phyloP scores from a whole-genome alignment of 2,329 filamentous ascomycete species.

The Aspergillus melleus region DNA sequence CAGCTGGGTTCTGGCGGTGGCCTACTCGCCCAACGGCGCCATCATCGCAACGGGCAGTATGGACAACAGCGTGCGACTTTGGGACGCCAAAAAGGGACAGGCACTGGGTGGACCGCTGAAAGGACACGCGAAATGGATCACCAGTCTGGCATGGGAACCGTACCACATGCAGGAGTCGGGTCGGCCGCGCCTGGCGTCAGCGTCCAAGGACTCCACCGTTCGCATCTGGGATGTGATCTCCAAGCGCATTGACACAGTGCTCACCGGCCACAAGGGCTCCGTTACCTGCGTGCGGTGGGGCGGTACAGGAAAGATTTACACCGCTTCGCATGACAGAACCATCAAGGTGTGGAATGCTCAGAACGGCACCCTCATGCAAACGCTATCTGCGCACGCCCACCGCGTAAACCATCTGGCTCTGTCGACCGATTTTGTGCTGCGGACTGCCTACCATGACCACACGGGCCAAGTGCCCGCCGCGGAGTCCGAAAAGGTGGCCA shows the following conservation, averaged over 20 bases:
- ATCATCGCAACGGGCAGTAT: conserved; percentile 86
- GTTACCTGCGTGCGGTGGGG: conserved; percentile 95
- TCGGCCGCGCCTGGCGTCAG: conserved; percentile 78
- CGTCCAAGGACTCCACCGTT: conserved; percentile 86
- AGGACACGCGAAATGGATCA: conserved; percentile 88
- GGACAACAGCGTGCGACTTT: conserved; percentile 88
- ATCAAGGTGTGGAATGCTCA: conserved; percentile 85
- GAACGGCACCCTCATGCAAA: conserved; percentile 77
- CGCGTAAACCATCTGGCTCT: conserved; percentile 95
- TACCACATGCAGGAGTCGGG: conserved; percentile 77
- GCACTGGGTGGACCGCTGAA: conserved; percentile 70
- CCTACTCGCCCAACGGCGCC: conserved; percentile 80
- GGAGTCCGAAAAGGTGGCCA: conserved; percentile 68
- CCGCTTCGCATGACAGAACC: conserved; percentile 85
- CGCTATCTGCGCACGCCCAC: conserved; percentile 79
- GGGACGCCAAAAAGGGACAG: conserved; percentile 81
- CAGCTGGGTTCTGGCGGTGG: conserved; percentile 84
- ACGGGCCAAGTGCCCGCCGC: conserved; percentile 67
- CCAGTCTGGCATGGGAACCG: conserved; percentile 86
- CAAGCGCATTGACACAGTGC: conserved; percentile 74
- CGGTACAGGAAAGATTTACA: conserved; percentile 81
- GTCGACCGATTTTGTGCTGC: conserved; percentile 85
- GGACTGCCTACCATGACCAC: conserved; percentile 86
- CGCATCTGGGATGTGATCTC: conserved; percentile 82
- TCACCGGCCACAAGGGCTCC: conserved; percentile 84